A percentile compares a stretch with the other conserved stretches of the same genome.
phyloP scores from a whole-genome alignment of 2,329 filamentous ascomycete species.

The Setomelanomma holmii region DNA sequence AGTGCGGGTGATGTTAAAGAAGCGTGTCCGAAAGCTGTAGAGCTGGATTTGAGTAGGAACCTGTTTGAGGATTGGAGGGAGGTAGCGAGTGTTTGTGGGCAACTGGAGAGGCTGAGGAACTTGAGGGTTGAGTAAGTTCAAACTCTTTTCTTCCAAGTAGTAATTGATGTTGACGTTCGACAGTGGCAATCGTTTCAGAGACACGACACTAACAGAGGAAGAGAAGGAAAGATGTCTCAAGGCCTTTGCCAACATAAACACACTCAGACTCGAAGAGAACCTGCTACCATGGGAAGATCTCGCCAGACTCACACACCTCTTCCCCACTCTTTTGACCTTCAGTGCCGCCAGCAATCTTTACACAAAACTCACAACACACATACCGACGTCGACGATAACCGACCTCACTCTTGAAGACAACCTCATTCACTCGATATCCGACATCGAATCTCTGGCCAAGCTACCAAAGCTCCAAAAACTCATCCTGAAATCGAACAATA shows the following conservation, averaged over 20 bases:
- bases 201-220: slow-evolving; percentile 29
- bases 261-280: slow-evolving; percentile 59
- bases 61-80: slow-evolving; percentile 73
- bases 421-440: slow-evolving; percentile 65
- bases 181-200: slow-evolving; percentile 76
- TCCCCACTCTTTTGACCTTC: slow-evolving; percentile 63
- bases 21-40: slow-evolving; percentile 66
- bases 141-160: not conserved
- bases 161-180: not conserved
- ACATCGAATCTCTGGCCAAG: slow-evolving; percentile 65
- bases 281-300: slow-evolving; percentile 50
- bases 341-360: slow-evolving; percentile 51
- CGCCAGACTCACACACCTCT: slow-evolving; percentile 56
- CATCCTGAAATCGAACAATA: slow-evolving; percentile 77
- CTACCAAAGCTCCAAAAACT: slow-evolving; percentile 61
- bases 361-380: slow-evolving; percentile 37
- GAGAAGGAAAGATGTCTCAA: slow-evolving; percentile 32
- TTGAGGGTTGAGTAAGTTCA: slow-evolving; percentile 73
- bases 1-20: slow-evolving; percentile 58
- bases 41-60: slow-evolving; percentile 87
- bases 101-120: slow-evolving; percentile 69
- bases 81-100: slow-evolving; percentile 73
- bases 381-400: slow-evolving; percentile 61
- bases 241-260: slow-evolving; percentile 50
- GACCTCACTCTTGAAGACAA: slow-evolving; percentile 77